Base-by-base conservation (phyloP, 164 flowering plant species). In the Buxus sempervirens region DNA sequence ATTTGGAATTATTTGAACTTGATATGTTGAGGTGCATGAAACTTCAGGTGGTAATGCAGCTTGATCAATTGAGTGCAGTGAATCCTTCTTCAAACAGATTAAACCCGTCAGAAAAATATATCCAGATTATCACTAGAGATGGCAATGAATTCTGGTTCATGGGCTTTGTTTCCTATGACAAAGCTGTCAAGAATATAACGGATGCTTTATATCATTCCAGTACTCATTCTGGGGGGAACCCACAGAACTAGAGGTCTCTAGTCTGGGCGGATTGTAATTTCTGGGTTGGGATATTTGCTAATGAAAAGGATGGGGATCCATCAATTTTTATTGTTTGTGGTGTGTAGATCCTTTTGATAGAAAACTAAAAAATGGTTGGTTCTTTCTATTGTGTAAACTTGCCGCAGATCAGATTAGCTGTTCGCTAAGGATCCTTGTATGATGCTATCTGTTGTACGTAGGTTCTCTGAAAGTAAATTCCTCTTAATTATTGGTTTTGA, bases 91-190 rank as follows among this genome's bases (percentile, higher is more conserved):
- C 75, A 22, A 72, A 60, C 53, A 72, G 65, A 57, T 21, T 53
- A 9, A 84, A 73, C 49, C 77, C 81, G 25, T 45, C 76, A 0
- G 88, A 86, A 62, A 84, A 76, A 57, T 84, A 86, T 72, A 76
- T 88, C 24, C 83, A 88, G 72, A 54, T 83, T 0, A 58, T 78
- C 20, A 82, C 93, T 0, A 53, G 76, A 12, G 90, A 88, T 54
- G 86, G 82, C 0, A 87, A 83, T 53, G 93, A 86, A 56, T 85
- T 85, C 70, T 88, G 89, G 90, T 86, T 81, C 74, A 85, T 85
- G 90, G 90, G 90, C 18, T 88, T 86, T 63, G 84, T 88, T 23
- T 83, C 77, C 20, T 85, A 73, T 48, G 89, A 88, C 41, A 88
- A 82, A 71, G 93, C 90, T 36, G 69, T 75, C 18, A 75, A 68